Evolutionary conservation across 768 basidiomycete genomes (phyloP).

Genomic region (Russula sp.): DNA sequence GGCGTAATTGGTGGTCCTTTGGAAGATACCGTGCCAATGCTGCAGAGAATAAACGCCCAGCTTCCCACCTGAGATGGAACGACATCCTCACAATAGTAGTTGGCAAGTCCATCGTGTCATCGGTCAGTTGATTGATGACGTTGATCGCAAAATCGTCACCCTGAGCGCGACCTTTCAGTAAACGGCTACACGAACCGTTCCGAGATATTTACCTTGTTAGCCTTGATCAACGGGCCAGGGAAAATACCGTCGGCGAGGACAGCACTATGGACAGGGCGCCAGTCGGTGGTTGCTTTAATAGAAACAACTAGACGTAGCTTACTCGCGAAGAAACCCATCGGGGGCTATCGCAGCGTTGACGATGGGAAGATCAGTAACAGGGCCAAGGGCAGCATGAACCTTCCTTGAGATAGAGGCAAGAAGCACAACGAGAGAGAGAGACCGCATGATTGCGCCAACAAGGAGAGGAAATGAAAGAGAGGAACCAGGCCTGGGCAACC

Average conservation of each 20-base stretch:
- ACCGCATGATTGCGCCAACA: background rate
- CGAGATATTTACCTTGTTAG: slow-evolving; percentile 27
- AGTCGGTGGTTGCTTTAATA: background rate
- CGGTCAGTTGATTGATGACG: slow-evolving; percentile 38
- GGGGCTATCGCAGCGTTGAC: slow-evolving; percentile 20
- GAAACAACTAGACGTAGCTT: background rate
- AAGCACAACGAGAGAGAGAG: background rate
- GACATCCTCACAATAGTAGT: slow-evolving; percentile 41
- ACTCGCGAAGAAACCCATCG: slow-evolving; percentile 26
- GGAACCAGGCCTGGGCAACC: background rate
- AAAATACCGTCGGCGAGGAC: slow-evolving; percentile 40
- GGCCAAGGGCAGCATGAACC: slow-evolving; percentile 23
- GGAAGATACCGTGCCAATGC: slow-evolving; percentile 53
- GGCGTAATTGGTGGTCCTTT: slow-evolving; percentile 37
- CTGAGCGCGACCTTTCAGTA: slow-evolving; percentile 27
- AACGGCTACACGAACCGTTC: no score
- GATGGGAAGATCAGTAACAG: slow-evolving; percentile 24
- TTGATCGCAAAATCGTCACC: slow-evolving; percentile 38
- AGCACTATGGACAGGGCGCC: slow-evolving; percentile 28
- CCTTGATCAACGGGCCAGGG: slow-evolving; percentile 44
- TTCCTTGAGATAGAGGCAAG: slow-evolving; percentile 5
- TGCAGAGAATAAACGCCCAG: slow-evolving; percentile 19
- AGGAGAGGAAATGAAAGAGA: background rate
- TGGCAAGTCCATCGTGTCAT: slow-evolving; percentile 40
- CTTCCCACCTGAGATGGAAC: background rate